Evolutionary conservation across 2,329 filamentous ascomycete genomes (phyloP), one percentile per base, ranked within the genome.

Genomic region (Ambrosiella beaveri): DNA sequence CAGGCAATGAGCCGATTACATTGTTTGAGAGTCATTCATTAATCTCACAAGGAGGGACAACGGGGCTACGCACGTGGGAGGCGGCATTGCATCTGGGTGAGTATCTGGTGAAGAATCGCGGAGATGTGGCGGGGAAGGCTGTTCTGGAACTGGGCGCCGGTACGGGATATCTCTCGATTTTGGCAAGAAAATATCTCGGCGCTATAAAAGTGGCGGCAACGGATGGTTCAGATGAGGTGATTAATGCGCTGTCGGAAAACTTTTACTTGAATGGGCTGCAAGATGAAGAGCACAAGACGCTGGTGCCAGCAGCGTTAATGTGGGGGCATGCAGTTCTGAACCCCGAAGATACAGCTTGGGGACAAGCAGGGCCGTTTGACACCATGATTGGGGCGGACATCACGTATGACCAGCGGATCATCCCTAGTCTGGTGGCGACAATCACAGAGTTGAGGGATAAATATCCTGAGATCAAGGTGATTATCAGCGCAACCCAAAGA

Each of bases 61-160:
- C 86, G 0, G 86, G 86, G 1, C 74, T 86, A 27, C 78, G 86
- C 39, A 91, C 87, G 0, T 93, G 86, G 87, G 87, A 91, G 67
- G 86, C 86, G 0, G 81, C 85, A 1, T 71, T 91, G 7, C 84
- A 88, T 63, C 73, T 91, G 0, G 84, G 84, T 1, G 76, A 82
- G 50, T 88, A 82, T 64, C 76, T 90, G 19, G 78, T 79, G 61
- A 61, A 65, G n/a, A 68, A 75, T 54, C 68, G 67, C 0, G 62
- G 63, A 1, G 62, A 76, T 17, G 71, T 87, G 36, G 64, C 64
- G 7, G 74, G 71, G 1, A 83, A 80, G 65, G 75, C 72, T 7
- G 69, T 90, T 0, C 71, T 91, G 1, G 86, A 91, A 66, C 74
- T 91, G 1, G 86, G 86, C 2, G 80, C 85, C 1, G 86, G 86